Evolutionary conservation across 225 moss, liverwort and hornwort genomes (phyloP).

Genomic region (Sphagnum tenellum): DNA sequence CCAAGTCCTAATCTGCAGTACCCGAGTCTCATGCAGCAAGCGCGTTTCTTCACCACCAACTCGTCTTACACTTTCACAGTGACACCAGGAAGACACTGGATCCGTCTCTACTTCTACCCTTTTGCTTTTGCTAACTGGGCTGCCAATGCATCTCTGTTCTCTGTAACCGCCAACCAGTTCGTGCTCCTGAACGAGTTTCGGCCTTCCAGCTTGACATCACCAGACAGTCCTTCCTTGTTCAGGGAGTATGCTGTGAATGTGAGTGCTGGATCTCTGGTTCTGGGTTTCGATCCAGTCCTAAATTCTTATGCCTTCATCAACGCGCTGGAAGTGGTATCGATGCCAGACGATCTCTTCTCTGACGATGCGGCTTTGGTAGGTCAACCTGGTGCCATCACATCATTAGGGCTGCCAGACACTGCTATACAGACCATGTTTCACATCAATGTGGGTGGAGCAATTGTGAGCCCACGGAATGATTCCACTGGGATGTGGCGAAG

Average conservation of each 20-base stretch:
- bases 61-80: slow-evolving; percentile 56
- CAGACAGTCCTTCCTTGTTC: slow-evolving; percentile 15
- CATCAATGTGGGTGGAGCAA: slow-evolving; percentile 58
- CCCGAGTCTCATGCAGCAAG: slow-evolving; percentile 38
- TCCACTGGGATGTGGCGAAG: slow-evolving; percentile 28
- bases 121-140: slow-evolving; percentile 31
- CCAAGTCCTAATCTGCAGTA: slow-evolving; percentile 23
- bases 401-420: slow-evolving; percentile 6
- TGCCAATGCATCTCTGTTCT: slow-evolving; percentile 41
- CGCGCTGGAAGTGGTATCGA: slow-evolving; percentile 60
- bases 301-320: slow-evolving; percentile 59
- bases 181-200: slow-evolving; percentile 41
- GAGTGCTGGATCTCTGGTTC: neutral
- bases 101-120: slow-evolving; percentile 69
- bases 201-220: slow-evolving; percentile 1
- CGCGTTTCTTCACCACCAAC: slow-evolving; percentile 41
- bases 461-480: slow-evolving; percentile 34
- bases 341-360: slow-evolving; percentile 20
- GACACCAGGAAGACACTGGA: slow-evolving; percentile 31
- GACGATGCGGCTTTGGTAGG: neutral
- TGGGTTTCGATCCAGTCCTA: slow-evolving; percentile 21
- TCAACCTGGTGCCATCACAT: neutral
- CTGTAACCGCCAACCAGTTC: slow-evolving; percentile 53
- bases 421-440: slow-evolving; percentile 65
- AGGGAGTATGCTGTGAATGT: slow-evolving; percentile 58